phyloP scores from a whole-genome alignment of 805 yeast genomes.

The Metschnikowia anglica region DNA sequence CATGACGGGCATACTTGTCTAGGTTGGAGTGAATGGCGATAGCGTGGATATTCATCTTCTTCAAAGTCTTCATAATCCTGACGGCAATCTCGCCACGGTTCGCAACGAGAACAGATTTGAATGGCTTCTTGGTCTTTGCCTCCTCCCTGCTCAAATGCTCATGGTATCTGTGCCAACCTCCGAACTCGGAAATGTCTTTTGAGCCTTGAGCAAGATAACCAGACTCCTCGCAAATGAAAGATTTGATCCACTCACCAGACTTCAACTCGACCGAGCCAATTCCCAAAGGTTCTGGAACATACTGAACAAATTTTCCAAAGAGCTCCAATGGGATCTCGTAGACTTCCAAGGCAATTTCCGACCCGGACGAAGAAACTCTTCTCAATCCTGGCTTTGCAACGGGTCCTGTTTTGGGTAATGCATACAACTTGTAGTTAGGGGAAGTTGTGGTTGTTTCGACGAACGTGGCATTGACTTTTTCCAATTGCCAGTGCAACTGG shows the following conservation, averaged over 20 bases:
- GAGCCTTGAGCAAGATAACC: constrained; percentile 77
- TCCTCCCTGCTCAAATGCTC: constrained; percentile 33
- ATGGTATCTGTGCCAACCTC: constrained; percentile 82
- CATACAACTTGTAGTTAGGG: constrained; percentile 69
- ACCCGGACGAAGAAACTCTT: constrained; percentile 57
- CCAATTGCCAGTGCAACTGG: constrained; percentile 92
- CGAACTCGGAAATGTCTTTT: constrained; percentile 76
- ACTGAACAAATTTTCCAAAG: constrained; percentile 79
- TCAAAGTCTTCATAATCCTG: constrained; percentile 84
- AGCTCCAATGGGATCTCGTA: constrained; percentile 76
- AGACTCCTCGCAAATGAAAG: constrained; percentile 89
- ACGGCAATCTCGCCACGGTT: constrained; percentile 98
- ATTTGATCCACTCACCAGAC: constrained; percentile 81
- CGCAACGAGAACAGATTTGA: constrained; percentile 85
- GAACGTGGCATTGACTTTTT: constrained; percentile 75
- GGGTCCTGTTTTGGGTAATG: constrained; percentile 80
- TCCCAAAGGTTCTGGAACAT: constrained; percentile 94
- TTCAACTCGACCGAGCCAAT: constrained; percentile 88
- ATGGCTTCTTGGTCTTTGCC: constrained; percentile 49
- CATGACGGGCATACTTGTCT: constrained; percentile 88
- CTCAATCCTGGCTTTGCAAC: constrained; percentile 87
- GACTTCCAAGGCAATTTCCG: constrained; percentile 70
- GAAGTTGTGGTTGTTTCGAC: constrained; percentile 68
- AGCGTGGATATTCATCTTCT: constrained; percentile 71
- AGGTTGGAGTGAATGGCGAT: constrained; percentile 91